Conservation (phyloP, 768 basidiomycete genomes). For the Tulasnella calospora region DNA sequence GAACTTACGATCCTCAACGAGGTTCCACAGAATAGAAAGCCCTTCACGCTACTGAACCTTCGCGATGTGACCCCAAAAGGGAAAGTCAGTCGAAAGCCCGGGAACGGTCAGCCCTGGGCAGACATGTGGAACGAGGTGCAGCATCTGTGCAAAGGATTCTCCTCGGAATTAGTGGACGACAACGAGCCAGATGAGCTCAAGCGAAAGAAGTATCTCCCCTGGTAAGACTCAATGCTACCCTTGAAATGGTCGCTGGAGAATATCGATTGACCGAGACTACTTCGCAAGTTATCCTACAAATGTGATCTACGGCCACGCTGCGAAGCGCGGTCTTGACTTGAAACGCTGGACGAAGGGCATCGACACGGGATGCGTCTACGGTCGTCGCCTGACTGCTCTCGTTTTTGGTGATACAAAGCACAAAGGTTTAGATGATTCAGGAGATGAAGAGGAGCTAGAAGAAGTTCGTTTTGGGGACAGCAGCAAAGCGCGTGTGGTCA, state of each 20-base stretch:
- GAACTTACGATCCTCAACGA: slow-evolving; percentile 62
- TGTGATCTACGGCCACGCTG: slow-evolving; percentile 85
- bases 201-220: slow-evolving; percentile 27
- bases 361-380: slow-evolving; percentile 73
- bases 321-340: slow-evolving; percentile 71
- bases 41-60: slow-evolving; percentile 74
- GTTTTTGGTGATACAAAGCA: slow-evolving; percentile 9
- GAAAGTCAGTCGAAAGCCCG: slow-evolving; percentile 40
- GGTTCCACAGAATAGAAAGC: slow-evolving; percentile 70
- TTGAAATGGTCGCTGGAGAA: slow-evolving; percentile 23
- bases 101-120: slow-evolving; percentile 65
- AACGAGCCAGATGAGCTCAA: slow-evolving; percentile 30
- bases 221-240: slow-evolving; percentile 10
- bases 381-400: slow-evolving; percentile 15
- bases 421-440: slow-evolving; percentile 6
- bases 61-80: slow-evolving; percentile 49
- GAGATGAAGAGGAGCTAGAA: slow-evolving; percentile 17
- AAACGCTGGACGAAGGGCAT: slow-evolving; percentile 80
- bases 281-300: slow-evolving; percentile 67
- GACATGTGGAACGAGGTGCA: slow-evolving; percentile 69
- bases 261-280: slow-evolving; percentile 31
- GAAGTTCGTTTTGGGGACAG: slow-evolving; percentile 19
- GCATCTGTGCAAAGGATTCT: slow-evolving; percentile 52
- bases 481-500: slow-evolving; percentile 20
- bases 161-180: slow-evolving; percentile 26